A percentile compares a stretch with the other conserved stretches of the same genome.
phyloP scores from a whole-genome alignment of 2,329 filamentous ascomycete species.

The Aspergillus candidus region DNA sequence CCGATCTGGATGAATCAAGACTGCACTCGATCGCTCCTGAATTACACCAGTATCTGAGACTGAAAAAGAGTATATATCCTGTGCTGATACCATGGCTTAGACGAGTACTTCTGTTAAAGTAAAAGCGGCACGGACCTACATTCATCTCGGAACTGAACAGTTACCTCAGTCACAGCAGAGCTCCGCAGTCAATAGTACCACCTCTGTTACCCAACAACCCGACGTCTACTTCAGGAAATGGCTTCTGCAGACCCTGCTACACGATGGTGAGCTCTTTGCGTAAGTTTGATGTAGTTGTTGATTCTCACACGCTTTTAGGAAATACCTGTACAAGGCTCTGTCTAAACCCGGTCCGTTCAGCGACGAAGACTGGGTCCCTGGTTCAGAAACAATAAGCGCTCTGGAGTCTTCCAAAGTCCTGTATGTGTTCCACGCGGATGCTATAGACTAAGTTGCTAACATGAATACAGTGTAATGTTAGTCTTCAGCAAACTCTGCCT shows the following conservation, averaged over 20 bases:
- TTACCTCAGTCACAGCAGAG: no score
- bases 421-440: slow-evolving; percentile 41
- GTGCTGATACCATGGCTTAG: no score
- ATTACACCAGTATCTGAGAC: no score
- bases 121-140: no score
- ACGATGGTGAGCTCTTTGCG: slow-evolving; percentile 12
- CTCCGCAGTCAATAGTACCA: no score
- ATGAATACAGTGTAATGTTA: slow-evolving; percentile 46
- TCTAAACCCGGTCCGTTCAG: slow-evolving; percentile 74
- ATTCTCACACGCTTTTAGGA: slow-evolving; percentile 49
- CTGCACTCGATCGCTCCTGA: no score
- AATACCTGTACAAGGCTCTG: slow-evolving; percentile 75
- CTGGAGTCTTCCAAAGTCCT: slow-evolving; percentile 69
- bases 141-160: no score
- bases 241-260: slow-evolving; percentile 7
- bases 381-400: slow-evolving; percentile 47
- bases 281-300: neutral
- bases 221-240: slow-evolving; percentile 11
- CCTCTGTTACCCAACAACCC: neutral
- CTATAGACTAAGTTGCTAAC: slow-evolving; percentile 16
- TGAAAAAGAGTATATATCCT: no score
- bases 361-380: slow-evolving; percentile 55
- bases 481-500: slow-evolving; percentile 18
- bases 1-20: no score
- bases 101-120: no score